phyloP scores from a whole-genome alignment of 805 yeast species.

The Starmerella vitae region DNA sequence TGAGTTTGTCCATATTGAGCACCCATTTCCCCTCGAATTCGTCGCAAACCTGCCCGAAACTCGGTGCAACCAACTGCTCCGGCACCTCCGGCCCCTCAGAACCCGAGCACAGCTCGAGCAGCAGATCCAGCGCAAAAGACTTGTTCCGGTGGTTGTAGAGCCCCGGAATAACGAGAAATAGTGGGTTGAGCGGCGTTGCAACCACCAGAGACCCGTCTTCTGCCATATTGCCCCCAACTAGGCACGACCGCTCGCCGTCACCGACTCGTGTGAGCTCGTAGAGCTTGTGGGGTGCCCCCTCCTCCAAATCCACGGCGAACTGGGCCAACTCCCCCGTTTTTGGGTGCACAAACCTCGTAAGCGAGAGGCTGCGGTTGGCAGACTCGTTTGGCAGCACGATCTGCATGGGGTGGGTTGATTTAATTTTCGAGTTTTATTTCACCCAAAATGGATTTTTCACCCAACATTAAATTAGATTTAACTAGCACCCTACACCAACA shows the following conservation, averaged over 20 bases:
- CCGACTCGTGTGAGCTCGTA: slow-evolving; percentile 21
- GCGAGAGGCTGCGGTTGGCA: slow-evolving; percentile 5
- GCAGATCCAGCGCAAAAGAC: slow-evolving; percentile 21
- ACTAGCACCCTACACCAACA: too few relatives aligned
- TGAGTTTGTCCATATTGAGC: slow-evolving; percentile 14
- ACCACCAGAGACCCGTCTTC: slow-evolving; percentile 19
- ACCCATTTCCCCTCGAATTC: slow-evolving; percentile 3
- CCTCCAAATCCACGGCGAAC: slow-evolving; percentile 12
- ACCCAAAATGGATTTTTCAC: too few relatives aligned
- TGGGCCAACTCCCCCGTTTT: slow-evolving; percentile 15
- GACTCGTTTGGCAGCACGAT: slow-evolving; percentile 15
- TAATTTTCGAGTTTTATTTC: slow-evolving; percentile 71
- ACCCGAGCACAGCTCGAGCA: slow-evolving; percentile 19
- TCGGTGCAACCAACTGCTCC: slow-evolving; percentile 4
- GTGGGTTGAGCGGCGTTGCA: slow-evolving; percentile 23
- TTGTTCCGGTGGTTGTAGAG: slow-evolving; percentile 14
- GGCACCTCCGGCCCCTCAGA: slow-evolving; percentile 15
- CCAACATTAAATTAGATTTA: too few relatives aligned
- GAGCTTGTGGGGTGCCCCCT: slow-evolving; percentile 9
- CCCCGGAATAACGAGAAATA: slow-evolving; percentile 21
- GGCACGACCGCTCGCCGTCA: slow-evolving; percentile 9
- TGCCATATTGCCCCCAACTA: slow-evolving; percentile 11
- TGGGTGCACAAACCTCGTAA: slow-evolving; percentile 20
- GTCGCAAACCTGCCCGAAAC: slow-evolving; percentile 10
- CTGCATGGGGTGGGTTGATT: slow-evolving; percentile 19